Evolutionary conservation across 2,329 filamentous ascomycete species (phyloP).

Genomic region (Curvularia spicifera): DNA sequence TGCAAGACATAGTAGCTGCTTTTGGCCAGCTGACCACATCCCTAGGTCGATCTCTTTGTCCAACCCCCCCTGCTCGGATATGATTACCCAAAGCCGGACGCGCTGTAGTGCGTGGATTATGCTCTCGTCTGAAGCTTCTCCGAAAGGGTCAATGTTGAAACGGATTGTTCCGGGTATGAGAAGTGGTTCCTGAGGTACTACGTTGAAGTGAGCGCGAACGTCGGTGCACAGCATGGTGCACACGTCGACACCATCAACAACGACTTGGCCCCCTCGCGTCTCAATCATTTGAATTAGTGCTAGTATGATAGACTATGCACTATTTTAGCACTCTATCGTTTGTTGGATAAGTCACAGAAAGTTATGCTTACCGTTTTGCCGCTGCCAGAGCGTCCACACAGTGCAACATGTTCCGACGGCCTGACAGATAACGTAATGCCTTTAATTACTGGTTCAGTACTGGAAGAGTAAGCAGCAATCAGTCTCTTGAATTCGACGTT

Average conservation of each 20-base stretch:
- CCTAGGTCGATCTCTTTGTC: neutral
- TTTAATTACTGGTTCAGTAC: neutral
- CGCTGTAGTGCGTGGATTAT: conserved; percentile 51
- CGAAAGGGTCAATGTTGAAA: conserved; percentile 55
- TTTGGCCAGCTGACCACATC: conserved; percentile 74
- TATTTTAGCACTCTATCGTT: neutral
- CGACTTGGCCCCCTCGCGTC: conserved; percentile 33
- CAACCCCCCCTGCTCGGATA: neutral
- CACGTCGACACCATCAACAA: conserved; percentile 58
- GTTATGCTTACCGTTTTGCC: conserved; percentile 2
- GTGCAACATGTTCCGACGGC: neutral
- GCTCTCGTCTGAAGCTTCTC: conserved; percentile 40
- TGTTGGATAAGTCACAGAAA: neutral
- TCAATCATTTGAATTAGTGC: neutral
- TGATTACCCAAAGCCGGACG: conserved; percentile 49
- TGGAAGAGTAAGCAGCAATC: neutral
- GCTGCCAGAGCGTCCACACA: conserved; percentile 4
- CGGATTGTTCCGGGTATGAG: conserved; percentile 56
- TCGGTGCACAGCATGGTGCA: conserved; percentile 47
- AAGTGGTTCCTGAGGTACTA: conserved; percentile 59
- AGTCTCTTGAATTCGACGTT: neutral
- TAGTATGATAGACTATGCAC: conserved; percentile 15
- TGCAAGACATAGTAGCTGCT: conserved; percentile 63
- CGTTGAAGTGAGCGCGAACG: conserved; percentile 52
- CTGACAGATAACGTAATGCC: neutral